A percentile compares a stretch with the other conserved stretches of the same genome.
phyloP scores from a whole-genome alignment of 345 rosid species.

The Acer campestre region DNA sequence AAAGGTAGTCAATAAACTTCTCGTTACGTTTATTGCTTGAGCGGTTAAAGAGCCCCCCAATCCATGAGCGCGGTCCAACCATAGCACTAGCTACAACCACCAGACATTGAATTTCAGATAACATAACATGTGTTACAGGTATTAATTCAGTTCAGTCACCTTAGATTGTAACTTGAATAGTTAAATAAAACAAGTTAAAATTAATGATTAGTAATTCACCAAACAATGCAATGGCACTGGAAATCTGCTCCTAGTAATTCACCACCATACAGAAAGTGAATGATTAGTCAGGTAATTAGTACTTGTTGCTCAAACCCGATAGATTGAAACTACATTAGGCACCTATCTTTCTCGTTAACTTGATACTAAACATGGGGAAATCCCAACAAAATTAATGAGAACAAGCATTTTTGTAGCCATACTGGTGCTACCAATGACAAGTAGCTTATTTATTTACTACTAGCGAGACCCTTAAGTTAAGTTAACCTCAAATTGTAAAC shows the following conservation, averaged over 20 bases:
- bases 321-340: neutral
- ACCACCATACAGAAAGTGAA: neutral
- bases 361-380: neutral
- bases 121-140: neutral
- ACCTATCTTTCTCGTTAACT: neutral
- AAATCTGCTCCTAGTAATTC: neutral
- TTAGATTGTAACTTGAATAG: neutral
- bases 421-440: neutral
- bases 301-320: neutral
- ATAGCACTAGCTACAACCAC: conserved; percentile 76
- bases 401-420: neutral
- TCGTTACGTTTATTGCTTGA: conserved; percentile 53
- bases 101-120: conserved; percentile 24
- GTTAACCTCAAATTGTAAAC: neutral
- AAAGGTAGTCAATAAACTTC: conserved; percentile 47
- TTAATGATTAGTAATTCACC: too few relatives aligned
- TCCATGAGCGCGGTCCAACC: conserved; percentile 94
- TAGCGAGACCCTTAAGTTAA: neutral
- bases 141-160: neutral
- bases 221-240: neutral
- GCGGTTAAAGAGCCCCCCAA: conserved; percentile 87
- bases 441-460: neutral
- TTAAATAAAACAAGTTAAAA: neutral
- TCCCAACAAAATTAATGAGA: neutral
- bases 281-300: neutral